These are phyloP conservation scores for Globisporangium emineosum DNA, from an alignment of 352 stramenopile genomes.

Conservation along the genomic window DNA sequence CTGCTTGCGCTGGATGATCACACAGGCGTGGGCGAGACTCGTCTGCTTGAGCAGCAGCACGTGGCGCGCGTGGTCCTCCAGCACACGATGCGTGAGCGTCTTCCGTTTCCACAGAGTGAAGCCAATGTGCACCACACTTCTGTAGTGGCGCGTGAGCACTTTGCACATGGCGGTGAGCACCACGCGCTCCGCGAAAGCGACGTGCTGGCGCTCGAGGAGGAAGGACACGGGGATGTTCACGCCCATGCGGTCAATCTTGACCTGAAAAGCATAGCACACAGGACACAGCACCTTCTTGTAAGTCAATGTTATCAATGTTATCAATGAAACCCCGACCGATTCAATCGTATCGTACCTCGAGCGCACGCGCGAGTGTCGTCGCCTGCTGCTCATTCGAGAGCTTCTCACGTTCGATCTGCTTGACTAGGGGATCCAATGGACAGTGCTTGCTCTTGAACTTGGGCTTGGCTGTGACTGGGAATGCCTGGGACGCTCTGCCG, in stretches of 20 bases:
- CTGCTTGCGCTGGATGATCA: conserved; percentile 34
- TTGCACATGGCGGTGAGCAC: conserved; percentile 20
- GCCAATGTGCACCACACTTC: conserved; percentile 2
- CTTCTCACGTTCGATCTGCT: conserved; percentile 5
- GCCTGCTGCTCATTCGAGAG: not conserved
- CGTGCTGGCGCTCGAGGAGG: conserved; percentile 19
- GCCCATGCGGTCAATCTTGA: conserved; percentile 13
- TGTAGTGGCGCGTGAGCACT: conserved; percentile 15
- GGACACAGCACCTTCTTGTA: not conserved
- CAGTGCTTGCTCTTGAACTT: not conserved
- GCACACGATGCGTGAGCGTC: conserved; percentile 19
- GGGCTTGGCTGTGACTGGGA: not conserved
- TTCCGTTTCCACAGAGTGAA: conserved; percentile 20
- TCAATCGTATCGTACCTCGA: conserved; percentile 4
- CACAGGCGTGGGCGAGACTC: conserved; percentile 33
- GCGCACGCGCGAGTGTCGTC: not conserved
- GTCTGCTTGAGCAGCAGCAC: conserved; percentile 17
- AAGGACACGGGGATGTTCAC: conserved; percentile 25
- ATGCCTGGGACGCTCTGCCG: not conserved
- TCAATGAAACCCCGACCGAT: too few relatives aligned
- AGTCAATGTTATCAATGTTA: too few relatives aligned
- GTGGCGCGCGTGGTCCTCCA: conserved; percentile 23
- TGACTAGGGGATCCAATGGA: not conserved
- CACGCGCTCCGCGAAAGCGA: conserved; percentile 22
- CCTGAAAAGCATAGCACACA: not conserved